Base-by-base conservation (phyloP, 306 rosid species). In the Coriaria nepalensis region DNA sequence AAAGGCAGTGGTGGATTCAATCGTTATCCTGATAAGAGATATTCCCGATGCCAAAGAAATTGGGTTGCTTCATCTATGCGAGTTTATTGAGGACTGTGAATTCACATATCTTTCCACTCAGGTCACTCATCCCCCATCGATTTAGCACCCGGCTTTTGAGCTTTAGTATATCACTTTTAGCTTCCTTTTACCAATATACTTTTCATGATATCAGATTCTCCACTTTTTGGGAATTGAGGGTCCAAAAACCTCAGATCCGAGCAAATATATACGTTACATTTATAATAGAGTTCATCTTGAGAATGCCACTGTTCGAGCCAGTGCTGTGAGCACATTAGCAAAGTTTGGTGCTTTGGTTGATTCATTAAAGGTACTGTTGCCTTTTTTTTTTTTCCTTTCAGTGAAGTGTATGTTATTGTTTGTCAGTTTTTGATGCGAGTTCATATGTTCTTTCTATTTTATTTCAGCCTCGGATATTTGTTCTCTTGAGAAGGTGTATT, bases 11-110 rank as follows among this genome's bases (percentile, higher is more conserved):
- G 95, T 90, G 39, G 98, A 85, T 65, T 90, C 98, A 53, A 90
- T 90, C 65, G 98, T 90, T 64, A 90, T 90, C 58, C 93, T 90
- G 36, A 90, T 90, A 52, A 77, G 95, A 68, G 98, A 90, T 68
- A 85, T 90, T 45, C 98, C 95, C 8, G 98, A 90, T 20, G 94
- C 98, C 47, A 90, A 90, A 67, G 98, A 90, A 65, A 75, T 75
- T 63, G 98, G 98, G 47, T 67, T 90, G 87, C 87, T 84, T 75
- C 98, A 90, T 79, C 95, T 90, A 13, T 90, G 98, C 45, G 98
- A 90, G 72, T 90, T 90, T 79, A 90, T 90, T 60, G 97, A 90
- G 71, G 97, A 90, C 56, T 90, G 97, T 59, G 97, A 90, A 73
- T 90, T 90, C 72, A 90, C 97, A 37, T 90, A 90, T 71, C 87